Base-by-base conservation (phyloP, 345 rosid species). In the Sonneratia caseolaris region DNA sequence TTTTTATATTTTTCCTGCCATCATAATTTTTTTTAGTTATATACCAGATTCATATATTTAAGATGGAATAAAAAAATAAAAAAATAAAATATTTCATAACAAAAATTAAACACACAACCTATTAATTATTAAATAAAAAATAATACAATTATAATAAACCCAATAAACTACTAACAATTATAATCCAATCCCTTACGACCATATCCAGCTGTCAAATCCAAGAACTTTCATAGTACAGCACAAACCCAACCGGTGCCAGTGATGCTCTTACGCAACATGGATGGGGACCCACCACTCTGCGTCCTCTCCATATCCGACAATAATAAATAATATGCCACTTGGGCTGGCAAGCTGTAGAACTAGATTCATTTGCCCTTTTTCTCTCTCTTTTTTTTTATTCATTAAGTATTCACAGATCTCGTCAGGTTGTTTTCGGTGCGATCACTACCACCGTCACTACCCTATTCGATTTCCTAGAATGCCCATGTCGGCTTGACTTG, bases 331-430 rank as follows among this genome's bases (percentile, higher is more conserved):
- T 27, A 57, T 57, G 73, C 82, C 82, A 74, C 69, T 55, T 69
- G 74, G 81, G 81, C 45, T 37, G 57, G 82, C 82, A 86, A 86
- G 93, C 88, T 88, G 86, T 62, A 18, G 38, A 35, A 12, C 38
- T 13, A 62, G 92, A 88, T 83, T 80, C 70, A 14, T 3, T 51
- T 21, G 32, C 1, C 14, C 7, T 10, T 3, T 32, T 72, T 66
- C 35, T 42, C 15, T 2, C 8, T 40, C 4, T 8, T 40, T 42
- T 42, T 42, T 42, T 0, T 4, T 1, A 42, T 42, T 42, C 10
- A 42, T 42, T 42, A 42, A 4, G 0, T 42, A 42, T 42, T 42
- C 32, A 42, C 10, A 42, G 5, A 42, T 4, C 10, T 42, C 5
- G 10, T 42, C 5, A 42, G 5, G 10, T 42, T 42, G 10, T 42